Conservation (phyloP, 2,329 filamentous ascomycete species). For the Penicillium sp. region DNA sequence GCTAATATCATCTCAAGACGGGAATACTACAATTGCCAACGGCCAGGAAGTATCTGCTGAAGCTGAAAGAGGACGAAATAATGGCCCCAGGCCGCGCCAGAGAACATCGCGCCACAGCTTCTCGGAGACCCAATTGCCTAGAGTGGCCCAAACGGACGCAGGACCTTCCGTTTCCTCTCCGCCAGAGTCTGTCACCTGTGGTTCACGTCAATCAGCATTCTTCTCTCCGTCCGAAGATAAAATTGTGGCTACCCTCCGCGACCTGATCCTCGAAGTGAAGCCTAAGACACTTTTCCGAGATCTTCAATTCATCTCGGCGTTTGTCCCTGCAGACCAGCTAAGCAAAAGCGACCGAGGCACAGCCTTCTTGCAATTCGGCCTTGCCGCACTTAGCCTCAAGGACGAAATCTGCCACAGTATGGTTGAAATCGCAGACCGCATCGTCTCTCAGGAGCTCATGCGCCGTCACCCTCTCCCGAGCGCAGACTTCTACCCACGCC, state of each 20-base stretch:
- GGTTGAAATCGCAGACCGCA: slow-evolving; percentile 71
- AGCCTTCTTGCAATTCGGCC: slow-evolving; percentile 85
- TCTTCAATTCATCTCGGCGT: slow-evolving; percentile 68
- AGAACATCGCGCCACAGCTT: slow-evolving; percentile 33
- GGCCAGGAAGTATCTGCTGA: background rate
- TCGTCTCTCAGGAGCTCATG: slow-evolving; percentile 58
- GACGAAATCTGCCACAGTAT: slow-evolving; percentile 82
- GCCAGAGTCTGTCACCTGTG: slow-evolving; percentile 33
- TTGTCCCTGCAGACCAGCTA: slow-evolving; percentile 57
- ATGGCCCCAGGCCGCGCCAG: slow-evolving; percentile 2
- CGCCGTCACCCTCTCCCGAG: slow-evolving; percentile 35
- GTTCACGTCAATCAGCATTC: slow-evolving; percentile 43
- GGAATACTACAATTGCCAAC: slow-evolving; percentile 6
- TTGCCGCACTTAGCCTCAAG: slow-evolving; percentile 86
- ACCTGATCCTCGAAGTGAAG: slow-evolving; percentile 68
- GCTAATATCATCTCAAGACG: slow-evolving; percentile 57
- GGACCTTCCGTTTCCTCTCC: slow-evolving; percentile 24
- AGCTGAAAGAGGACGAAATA: background rate
- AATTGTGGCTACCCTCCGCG: slow-evolving; percentile 65
- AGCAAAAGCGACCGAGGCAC: slow-evolving; percentile 64
- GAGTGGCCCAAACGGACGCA: slow-evolving; percentile 16
- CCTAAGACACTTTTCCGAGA: slow-evolving; percentile 80
- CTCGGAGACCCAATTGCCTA: slow-evolving; percentile 24
- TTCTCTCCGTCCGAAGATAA: slow-evolving; percentile 59
- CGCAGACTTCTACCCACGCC: slow-evolving; percentile 30